Evolutionary conservation across 2,329 filamentous ascomycete species (phyloP).

Genomic region (Cercospora sp.): DNA sequence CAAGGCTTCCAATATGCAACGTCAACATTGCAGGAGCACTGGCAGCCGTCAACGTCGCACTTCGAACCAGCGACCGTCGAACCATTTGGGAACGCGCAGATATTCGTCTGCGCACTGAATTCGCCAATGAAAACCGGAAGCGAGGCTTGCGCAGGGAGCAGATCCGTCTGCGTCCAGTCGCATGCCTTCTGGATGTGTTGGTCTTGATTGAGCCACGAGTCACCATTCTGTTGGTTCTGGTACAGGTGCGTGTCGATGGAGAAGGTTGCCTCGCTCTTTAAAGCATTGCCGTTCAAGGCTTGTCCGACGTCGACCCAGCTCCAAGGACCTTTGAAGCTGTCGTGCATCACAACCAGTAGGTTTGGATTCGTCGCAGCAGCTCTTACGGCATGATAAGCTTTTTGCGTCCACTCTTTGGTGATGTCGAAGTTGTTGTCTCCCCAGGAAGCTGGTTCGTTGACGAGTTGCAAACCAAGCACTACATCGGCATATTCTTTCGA

Average conservation of each 20-base stretch:
- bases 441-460: slow-evolving; percentile 47
- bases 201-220: slow-evolving; percentile 43
- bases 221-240: slow-evolving; percentile 44
- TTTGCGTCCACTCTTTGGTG: slow-evolving; percentile 41
- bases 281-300: slow-evolving; percentile 33
- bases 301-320: slow-evolving; percentile 37
- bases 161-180: slow-evolving; percentile 33
- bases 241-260: slow-evolving; percentile 50
- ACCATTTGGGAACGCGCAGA: slow-evolving; percentile 48
- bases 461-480: slow-evolving; percentile 47
- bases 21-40: slow-evolving; percentile 42
- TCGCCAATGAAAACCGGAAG: slow-evolving; percentile 48
- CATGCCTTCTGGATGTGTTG: slow-evolving; percentile 48
- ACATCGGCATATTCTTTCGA: slow-evolving; percentile 43
- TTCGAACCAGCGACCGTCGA: slow-evolving; percentile 38
- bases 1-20: slow-evolving; percentile 42
- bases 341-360: slow-evolving; percentile 45
- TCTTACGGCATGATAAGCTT: slow-evolving; percentile 41
- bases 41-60: slow-evolving; percentile 42
- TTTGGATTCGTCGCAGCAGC: slow-evolving; percentile 37
- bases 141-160: slow-evolving; percentile 32
- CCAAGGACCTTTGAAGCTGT: slow-evolving; percentile 39
- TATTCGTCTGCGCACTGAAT: slow-evolving; percentile 47
- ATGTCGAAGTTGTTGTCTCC: slow-evolving; percentile 39
- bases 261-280: slow-evolving; percentile 38